phyloP scores from a whole-genome alignment of 108 stramenopile genomes.

The Seminavis robusta region DNA sequence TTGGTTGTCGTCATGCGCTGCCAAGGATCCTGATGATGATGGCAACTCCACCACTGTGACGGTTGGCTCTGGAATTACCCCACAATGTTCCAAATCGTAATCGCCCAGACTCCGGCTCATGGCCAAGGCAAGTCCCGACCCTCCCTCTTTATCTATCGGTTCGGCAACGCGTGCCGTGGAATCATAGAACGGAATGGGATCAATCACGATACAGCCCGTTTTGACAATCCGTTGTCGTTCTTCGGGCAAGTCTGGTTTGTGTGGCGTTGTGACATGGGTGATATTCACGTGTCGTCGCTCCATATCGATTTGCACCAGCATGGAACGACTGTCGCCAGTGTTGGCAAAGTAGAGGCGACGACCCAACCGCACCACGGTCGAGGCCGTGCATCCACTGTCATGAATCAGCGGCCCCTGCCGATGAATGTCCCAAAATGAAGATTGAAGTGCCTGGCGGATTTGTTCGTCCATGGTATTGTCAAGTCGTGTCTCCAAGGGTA shows the following conservation, averaged over 20 bases:
- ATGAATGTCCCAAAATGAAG: constrained; percentile 57
- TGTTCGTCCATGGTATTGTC: too few relatives aligned
- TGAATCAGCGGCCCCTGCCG: constrained; percentile 26
- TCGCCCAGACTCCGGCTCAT: constrained; percentile 78
- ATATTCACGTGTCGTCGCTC: not conserved
- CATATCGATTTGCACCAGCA: constrained; percentile 34
- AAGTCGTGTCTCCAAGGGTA: too few relatives aligned
- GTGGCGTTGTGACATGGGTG: constrained; percentile 18
- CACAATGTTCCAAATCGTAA: constrained; percentile 51
- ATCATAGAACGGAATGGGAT: constrained; percentile 44
- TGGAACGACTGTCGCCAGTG: constrained; percentile 58
- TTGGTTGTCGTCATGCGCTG: not conserved
- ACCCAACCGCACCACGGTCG: constrained; percentile 39
- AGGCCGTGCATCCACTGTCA: constrained; percentile 64
- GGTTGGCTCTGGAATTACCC: constrained; percentile 69
- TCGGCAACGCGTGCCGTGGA: constrained; percentile 22
- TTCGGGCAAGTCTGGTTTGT: constrained; percentile 64
- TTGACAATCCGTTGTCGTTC: constrained; percentile 60
- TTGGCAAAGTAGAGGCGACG: constrained; percentile 63
- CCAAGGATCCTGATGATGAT: constrained; percentile 10
- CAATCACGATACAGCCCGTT: constrained; percentile 45
- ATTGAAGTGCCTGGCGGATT: constrained; percentile 23
- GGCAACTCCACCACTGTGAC: constrained; percentile 48
- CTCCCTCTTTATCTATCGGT: too few relatives aligned
- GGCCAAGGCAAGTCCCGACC: constrained; percentile 63